phyloP scores from a whole-genome alignment of 768 basidiomycete species.

The Coprinopsis marcescibilis region DNA sequence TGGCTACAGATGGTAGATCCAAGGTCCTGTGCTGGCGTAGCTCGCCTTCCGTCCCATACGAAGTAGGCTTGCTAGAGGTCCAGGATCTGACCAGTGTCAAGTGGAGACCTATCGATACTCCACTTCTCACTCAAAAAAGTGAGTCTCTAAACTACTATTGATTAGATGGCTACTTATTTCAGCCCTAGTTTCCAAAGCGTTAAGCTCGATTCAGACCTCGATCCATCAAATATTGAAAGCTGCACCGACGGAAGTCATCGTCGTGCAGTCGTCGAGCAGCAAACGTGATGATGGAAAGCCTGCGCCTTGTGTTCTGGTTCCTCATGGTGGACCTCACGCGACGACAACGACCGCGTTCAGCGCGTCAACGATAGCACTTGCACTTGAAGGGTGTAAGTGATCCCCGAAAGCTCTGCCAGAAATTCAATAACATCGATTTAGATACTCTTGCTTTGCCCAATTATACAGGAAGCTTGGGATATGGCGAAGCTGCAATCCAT shows the following conservation, averaged over 20 bases:
- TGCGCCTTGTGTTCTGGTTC: constrained; percentile 44
- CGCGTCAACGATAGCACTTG: constrained; percentile 37
- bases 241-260: constrained; percentile 48
- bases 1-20: constrained; percentile 39
- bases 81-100: constrained; percentile 15
- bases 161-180: background rate
- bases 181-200: constrained; percentile 33
- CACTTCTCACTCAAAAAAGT: constrained; percentile 37
- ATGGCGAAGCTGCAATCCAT: constrained; percentile 54
- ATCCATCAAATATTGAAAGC: constrained; percentile 47
- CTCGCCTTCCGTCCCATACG: constrained; percentile 38
- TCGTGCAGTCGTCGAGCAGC: constrained; percentile 32
- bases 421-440: constrained; percentile 16
- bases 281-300: constrained; percentile 13
- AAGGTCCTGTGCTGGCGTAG: constrained; percentile 47
- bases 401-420: background rate
- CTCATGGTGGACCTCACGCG: constrained; percentile 63
- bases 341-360: constrained; percentile 43
- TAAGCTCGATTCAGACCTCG: constrained; percentile 34
- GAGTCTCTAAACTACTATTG: constrained; percentile 12
- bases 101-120: constrained; percentile 41
- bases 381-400: constrained; percentile 56
- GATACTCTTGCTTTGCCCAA: constrained; percentile 59
- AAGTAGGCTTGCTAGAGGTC: constrained; percentile 35
- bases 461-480: constrained; percentile 66